These are phyloP conservation scores for Sclerotinia subarctica DNA, from an alignment of 2,329 filamentous ascomycete species.

Conservation along the genomic window DNA sequence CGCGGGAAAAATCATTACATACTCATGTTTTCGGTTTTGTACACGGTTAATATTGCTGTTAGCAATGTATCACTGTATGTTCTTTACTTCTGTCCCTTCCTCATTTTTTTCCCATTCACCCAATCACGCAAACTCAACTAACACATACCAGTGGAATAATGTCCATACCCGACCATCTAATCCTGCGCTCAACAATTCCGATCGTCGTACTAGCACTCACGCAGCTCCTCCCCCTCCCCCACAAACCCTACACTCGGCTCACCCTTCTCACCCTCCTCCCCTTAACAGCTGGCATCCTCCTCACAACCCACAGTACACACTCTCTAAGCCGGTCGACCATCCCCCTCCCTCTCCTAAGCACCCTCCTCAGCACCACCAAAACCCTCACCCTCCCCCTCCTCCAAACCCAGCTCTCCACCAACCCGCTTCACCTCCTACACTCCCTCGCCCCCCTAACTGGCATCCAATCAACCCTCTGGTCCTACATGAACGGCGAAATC, in stretches of 20 bases:
- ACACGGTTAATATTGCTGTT: slow-evolving; percentile 61
- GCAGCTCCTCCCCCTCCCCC: slow-evolving; percentile 52
- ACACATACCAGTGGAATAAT: slow-evolving; percentile 47
- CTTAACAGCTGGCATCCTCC: slow-evolving; percentile 56
- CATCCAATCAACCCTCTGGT: slow-evolving; percentile 52
- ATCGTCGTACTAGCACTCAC: slow-evolving; percentile 62
- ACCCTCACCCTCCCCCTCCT: slow-evolving; percentile 1
- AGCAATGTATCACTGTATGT: slow-evolving; percentile 59
- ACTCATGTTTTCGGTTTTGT: slow-evolving; percentile 56
- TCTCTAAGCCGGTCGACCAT: slow-evolving; percentile 54
- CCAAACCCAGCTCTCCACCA: background rate
- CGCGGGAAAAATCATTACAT: slow-evolving; percentile 53
- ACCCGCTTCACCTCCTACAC: slow-evolving; percentile 34
- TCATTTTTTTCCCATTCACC: too few species aligned
- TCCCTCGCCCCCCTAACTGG: slow-evolving; percentile 61
- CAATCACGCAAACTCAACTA: background rate
- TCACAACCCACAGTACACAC: slow-evolving; percentile 53
- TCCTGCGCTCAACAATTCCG: slow-evolving; percentile 59
- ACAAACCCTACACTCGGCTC: slow-evolving; percentile 48
- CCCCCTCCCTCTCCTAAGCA: background rate
- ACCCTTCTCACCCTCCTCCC: slow-evolving; percentile 60
- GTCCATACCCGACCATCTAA: slow-evolving; percentile 64
- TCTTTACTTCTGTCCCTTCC: background rate
- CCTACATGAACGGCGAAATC: slow-evolving; percentile 52
- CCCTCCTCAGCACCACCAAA: background rate